Evolutionary conservation across 2,329 filamentous ascomycete species (phyloP).

Genomic region (Ceratocystis huliohia): DNA sequence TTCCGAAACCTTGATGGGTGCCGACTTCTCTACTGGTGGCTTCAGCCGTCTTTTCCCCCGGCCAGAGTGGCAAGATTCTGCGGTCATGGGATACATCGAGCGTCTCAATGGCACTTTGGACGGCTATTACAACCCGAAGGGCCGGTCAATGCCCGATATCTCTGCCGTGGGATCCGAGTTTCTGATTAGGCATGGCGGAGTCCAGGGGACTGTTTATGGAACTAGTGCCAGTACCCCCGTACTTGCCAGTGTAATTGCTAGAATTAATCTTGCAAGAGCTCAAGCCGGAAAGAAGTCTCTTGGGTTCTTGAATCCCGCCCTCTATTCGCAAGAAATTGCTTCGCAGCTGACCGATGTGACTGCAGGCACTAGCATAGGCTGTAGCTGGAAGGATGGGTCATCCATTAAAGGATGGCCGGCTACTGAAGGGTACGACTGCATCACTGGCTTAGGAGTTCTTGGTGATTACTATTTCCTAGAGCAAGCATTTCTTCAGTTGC

Average conservation of each 20-base stretch:
- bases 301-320: slow-evolving; percentile 41
- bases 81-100: slow-evolving; percentile 32
- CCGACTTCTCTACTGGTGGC: slow-evolving; percentile 38
- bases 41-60: slow-evolving; percentile 40
- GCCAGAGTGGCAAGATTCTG: slow-evolving; percentile 35
- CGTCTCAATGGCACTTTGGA: slow-evolving; percentile 32
- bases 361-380: slow-evolving; percentile 32
- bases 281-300: slow-evolving; percentile 36
- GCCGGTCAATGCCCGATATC: slow-evolving; percentile 40
- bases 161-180: slow-evolving; percentile 48
- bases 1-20: slow-evolving; percentile 31
- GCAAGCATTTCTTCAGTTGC: slow-evolving; percentile 26
- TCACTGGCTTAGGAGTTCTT: slow-evolving; percentile 39
- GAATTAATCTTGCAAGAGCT: slow-evolving; percentile 43
- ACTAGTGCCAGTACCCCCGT: slow-evolving; percentile 44
- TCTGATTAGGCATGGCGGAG: slow-evolving; percentile 28
- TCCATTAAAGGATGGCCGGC: slow-evolving; percentile 35
- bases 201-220: slow-evolving; percentile 28
- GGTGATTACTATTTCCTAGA: slow-evolving; percentile 32
- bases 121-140: slow-evolving; percentile 34
- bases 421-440: slow-evolving; percentile 35
- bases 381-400: slow-evolving; percentile 28
- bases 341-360: slow-evolving; percentile 33
- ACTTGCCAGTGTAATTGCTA: slow-evolving; percentile 40
- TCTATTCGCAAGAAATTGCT: slow-evolving; percentile 33